Percentiles rank a stretch among this genome's conserved stretches.
phyloP scores from a whole-genome alignment of 257 asterid species.

The Capsicum pubescens region DNA sequence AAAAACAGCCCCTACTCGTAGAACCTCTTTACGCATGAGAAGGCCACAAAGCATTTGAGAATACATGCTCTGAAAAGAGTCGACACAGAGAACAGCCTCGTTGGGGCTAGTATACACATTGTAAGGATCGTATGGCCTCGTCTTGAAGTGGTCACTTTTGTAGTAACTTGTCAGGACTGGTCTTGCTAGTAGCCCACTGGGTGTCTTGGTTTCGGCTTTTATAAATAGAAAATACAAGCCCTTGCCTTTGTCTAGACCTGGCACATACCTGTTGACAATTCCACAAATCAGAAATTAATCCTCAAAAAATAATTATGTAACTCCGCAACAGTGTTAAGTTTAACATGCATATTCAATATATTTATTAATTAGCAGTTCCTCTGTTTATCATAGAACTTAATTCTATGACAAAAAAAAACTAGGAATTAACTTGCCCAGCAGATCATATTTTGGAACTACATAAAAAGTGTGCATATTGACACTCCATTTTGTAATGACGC shows the following conservation, averaged over 20 bases:
- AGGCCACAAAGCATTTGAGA: conserved; percentile 88
- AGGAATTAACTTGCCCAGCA: too few species aligned
- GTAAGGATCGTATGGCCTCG: conserved; percentile 68
- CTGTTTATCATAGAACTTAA: too few species aligned
- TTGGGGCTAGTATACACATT: conserved; percentile 78
- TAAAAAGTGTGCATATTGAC: too few species aligned
- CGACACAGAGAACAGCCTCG: conserved; percentile 74
- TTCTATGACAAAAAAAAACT: too few species aligned
- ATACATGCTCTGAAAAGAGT: conserved; percentile 82
- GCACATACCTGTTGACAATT: conserved; percentile 53
- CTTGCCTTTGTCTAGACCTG: conserved; percentile 75
- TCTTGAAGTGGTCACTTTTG: conserved; percentile 77
- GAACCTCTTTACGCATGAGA: conserved; percentile 65
- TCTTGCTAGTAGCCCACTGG: conserved; percentile 74
- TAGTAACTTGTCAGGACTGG: conserved; percentile 87
- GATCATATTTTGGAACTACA: too few species aligned
- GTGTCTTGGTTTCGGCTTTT: conserved; percentile 76
- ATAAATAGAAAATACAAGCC: conserved; percentile 70
- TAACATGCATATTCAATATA: too few species aligned
- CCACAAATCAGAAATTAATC: neutral
- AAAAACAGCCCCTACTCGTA: conserved; percentile 79
- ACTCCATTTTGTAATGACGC: neutral
- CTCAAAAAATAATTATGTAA: neutral
- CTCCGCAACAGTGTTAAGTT: too few species aligned
- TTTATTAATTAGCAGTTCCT: too few species aligned